Evolutionary conservation across 2,329 filamentous ascomycete genomes (phyloP), one percentile per base, ranked within the genome.

Genomic region (Thielaviopsis cerberus): DNA sequence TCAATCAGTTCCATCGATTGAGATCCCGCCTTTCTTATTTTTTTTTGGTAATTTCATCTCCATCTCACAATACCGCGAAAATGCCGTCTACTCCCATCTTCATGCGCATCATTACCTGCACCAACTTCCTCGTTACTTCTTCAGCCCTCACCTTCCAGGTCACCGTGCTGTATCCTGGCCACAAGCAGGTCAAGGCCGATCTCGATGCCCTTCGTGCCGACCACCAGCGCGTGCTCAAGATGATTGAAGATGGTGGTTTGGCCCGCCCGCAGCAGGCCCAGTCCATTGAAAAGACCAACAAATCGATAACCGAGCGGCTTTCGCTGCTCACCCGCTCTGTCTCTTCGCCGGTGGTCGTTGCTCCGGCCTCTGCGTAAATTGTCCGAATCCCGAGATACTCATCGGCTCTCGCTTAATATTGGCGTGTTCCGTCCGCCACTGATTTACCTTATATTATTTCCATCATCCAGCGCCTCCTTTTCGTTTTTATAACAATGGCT

Each of bases 151-250:
- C 72, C 37, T 86, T 86, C 67, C 82, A 85, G 68, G 79, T 85
- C 54, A 81, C 80, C 63, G 82, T 86, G 45, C 72, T 86, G 11
- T 85, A 85, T 67, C 82, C 82, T 1, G 85, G 82, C 82, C 82
- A 85, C 68, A 76, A 83, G 64, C 72, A 82, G 65, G 70, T 86
- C 6, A 79, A 84, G 62, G 73, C 76, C 22, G 77, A 79, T 61
- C 84, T 85, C 64, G 72, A 78, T 58, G 69, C 73, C 11, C 69
- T 84, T 24, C 81, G 78, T 65, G 73, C 72, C 59, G 80, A 83
- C 63, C 79, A 84, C 62, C 63, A 74, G 17, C 67, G 68, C 56
- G 72, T 75, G 26, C 67, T 74, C 55, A 58, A 56, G 23, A 58
- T 57, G 4, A 54, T 56, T 11, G 25, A 57, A 27, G 56, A 58